Evolutionary conservation across 192 early-diverging fungal genomes (phyloP), one percentile per base, ranked within the genome.

Genomic region (Chytriomyces hyalinus): DNA sequence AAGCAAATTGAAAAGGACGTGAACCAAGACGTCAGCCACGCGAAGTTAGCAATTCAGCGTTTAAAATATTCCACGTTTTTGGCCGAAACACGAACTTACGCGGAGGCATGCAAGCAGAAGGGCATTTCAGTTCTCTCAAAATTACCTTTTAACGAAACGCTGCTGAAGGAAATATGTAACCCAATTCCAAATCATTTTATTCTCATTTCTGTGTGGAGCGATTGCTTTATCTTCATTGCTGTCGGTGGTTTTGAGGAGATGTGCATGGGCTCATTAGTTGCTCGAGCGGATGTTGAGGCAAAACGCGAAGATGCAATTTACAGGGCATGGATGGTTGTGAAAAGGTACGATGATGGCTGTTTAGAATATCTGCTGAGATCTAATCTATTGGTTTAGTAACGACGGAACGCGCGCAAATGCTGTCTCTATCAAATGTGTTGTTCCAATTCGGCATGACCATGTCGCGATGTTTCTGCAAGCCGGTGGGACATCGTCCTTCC

Each of bases 231-330:
- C 20, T 22, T 62, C 2, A 44, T 73, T 43, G 71, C 71, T 24
- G 61, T 73, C 6, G 71, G 71, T 17, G 22, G 22, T 60, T 13
- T 48, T 28, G 71, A 62, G 36, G 71, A 73, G 45, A 65, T 65
- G 44, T 62, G 57, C 28, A n/a, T 57, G 15, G 53, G 53, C 20
- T 57, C 53, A 20, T 20, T 57, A 57, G 13, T 20, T 57, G 53
- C 53, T 57, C 20, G 15, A n/a, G 53, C 53, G 13, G 36, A 36
- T 36, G 36, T 36, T 36, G 69, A 70, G 50, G 43, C 24, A 46
- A 63, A 61, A 43, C 1, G 11, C 13, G 71, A 9, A 28, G 71
- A 45, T 60, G 59, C 71, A 7, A 8, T 62, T 10, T 63, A 73
- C 28, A 8, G 60, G 10, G 61, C 61, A 9, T 73, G 71, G 71